Evolutionary conservation across 306 rosid genomes (phyloP).

Genomic region (Sindora glabra): DNA sequence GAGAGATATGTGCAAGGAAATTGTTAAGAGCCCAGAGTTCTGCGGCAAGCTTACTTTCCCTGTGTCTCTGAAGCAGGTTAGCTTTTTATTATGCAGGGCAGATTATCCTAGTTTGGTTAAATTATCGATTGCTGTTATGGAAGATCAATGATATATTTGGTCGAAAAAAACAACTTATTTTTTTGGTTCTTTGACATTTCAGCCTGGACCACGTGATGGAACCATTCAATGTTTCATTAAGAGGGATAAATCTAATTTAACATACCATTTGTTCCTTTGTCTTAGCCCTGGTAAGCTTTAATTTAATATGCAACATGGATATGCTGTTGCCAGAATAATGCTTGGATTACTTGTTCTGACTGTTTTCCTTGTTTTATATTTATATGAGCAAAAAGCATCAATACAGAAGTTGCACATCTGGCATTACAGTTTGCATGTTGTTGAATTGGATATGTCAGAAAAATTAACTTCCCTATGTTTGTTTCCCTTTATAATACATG

Average conservation of each 20-base stretch:
- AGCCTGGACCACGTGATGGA: conserved; percentile 83
- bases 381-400: no score
- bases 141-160: background rate
- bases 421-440: no score
- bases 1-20: conserved; percentile 87
- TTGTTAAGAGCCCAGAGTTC: conserved; percentile 64
- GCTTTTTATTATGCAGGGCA: background rate
- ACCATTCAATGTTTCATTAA: conserved; percentile 76
- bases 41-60: conserved; percentile 87
- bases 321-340: no score
- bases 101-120: background rate
- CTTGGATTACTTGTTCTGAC: no score
- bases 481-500: background rate
- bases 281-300: conserved; percentile 62
- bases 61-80: conserved; percentile 80
- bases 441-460: background rate
- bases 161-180: conserved; percentile 11
- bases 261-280: conserved; percentile 72
- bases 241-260: conserved; percentile 75
- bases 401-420: no score
- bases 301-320: background rate
- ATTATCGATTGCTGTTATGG: background rate
- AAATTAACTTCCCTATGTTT: background rate
- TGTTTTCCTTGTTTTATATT: no score
- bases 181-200: conserved; percentile 23